Evolutionary conservation across 805 yeast species (phyloP).

Genomic region (Sugiyamaella mastotermitis): DNA sequence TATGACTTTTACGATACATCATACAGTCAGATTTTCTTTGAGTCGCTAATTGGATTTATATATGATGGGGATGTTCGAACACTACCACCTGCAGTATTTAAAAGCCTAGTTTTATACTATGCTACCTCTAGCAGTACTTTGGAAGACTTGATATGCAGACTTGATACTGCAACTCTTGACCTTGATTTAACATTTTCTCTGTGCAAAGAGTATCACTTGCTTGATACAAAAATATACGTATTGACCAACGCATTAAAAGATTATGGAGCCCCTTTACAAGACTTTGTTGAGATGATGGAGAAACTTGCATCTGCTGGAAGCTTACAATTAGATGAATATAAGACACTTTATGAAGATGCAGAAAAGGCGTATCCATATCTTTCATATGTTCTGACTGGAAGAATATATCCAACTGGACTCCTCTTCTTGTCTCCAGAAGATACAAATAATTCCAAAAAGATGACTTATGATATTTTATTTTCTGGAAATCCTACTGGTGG

Average conservation of each 20-base stretch:
- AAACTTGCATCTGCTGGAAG: conserved; percentile 1
- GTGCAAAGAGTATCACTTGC: conserved; percentile 49
- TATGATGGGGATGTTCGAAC: conserved; percentile 38
- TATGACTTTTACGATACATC: conserved; percentile 39
- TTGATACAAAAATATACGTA: conserved; percentile 61
- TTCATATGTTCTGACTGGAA: conserved; percentile 64
- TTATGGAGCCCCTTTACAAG: conserved; percentile 62
- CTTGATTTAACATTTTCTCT: conserved; percentile 66
- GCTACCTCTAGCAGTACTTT: conserved; percentile 42
- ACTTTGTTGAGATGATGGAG: conserved; percentile 39
- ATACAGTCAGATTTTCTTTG: conserved; percentile 41
- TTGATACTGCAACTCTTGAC: conserved; percentile 66
- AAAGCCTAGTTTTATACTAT: conserved; percentile 51
- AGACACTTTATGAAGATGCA: conserved; percentile 15
- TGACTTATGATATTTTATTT: conserved; percentile 53
- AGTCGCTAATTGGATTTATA: conserved; percentile 47
- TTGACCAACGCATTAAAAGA: conserved; percentile 70
- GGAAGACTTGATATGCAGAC: conserved; percentile 61
- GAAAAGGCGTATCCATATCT: conserved; percentile 52
- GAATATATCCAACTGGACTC: conserved; percentile 72
- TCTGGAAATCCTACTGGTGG: conserved; percentile 34
- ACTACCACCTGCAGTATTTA: conserved; percentile 60
- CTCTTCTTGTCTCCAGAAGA: conserved; percentile 33
- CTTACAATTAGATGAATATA: conserved; percentile 5
- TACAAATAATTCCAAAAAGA: conserved; percentile 40